These are phyloP conservation scores for Tuber magnatum DNA, from an alignment of 495 filamentous ascomycete genomes.

Conservation along the genomic window DNA sequence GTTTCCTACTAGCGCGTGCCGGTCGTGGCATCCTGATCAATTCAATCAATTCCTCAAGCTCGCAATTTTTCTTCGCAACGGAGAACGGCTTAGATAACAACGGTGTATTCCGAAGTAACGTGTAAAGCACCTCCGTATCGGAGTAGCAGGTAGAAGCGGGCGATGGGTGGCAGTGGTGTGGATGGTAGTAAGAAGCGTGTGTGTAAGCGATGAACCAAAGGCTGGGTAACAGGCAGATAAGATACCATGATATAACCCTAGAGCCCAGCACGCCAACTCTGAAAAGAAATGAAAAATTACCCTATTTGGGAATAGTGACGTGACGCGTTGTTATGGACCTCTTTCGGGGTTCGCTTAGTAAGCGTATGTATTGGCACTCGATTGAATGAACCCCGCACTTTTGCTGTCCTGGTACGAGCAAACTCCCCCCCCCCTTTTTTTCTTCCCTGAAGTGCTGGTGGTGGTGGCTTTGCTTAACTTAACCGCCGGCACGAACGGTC, in stretches of 20 bases:
- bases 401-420: neutral
- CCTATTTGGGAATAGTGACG: constrained; percentile 23
- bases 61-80: neutral
- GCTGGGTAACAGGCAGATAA: constrained; percentile 12
- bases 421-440: neutral
- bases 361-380: neutral
- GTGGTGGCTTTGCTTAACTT: neutral
- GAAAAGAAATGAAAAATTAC: constrained; percentile 8
- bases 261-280: neutral
- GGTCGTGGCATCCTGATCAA: neutral
- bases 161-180: constrained; percentile 2
- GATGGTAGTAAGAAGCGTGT: constrained; percentile 17
- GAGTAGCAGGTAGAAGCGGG: neutral
- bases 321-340: constrained; percentile 35
- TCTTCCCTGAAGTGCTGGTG: neutral
- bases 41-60: neutral
- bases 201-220: constrained; percentile 8
- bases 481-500: neutral
- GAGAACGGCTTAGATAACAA: neutral
- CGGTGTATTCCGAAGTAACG: neutral
- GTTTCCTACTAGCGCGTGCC: neutral
- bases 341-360: constrained; percentile 1
- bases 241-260: neutral
- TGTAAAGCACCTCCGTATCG: neutral
- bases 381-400: neutral